Evolutionary conservation across 2,329 filamentous ascomycete species (phyloP).

Genomic region (Nigrospora sphaerica): DNA sequence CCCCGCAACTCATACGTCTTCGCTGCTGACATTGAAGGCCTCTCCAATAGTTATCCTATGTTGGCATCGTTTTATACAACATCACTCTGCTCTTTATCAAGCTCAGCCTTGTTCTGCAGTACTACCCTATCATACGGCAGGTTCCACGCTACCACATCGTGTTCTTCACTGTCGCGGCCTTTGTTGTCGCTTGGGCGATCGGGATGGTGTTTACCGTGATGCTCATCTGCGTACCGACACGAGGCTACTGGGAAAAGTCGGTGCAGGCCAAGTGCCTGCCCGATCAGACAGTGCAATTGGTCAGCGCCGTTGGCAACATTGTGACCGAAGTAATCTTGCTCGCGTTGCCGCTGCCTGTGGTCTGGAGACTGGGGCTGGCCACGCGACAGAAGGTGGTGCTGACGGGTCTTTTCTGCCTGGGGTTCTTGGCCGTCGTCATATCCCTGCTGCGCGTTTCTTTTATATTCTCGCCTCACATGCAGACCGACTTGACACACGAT

Average conservation of each 20-base stretch:
- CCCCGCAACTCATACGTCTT: not conserved
- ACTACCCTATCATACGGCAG: conserved; percentile 13
- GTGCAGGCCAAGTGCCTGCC: conserved; percentile 6
- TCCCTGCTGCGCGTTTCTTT: conserved; percentile 13
- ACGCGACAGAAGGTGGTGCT: conserved; percentile 11
- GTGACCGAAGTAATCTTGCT: conserved; percentile 14
- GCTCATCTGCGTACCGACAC: conserved; percentile 10
- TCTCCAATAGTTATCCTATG: conserved; percentile 9
- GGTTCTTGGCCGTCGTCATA: conserved; percentile 14
- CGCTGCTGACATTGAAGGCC: not conserved
- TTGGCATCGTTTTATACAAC: conserved; percentile 10
- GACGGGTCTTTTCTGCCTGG: conserved; percentile 11
- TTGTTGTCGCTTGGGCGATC: conserved; percentile 11
- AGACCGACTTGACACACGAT: conserved; percentile 8
- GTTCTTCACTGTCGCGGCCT: conserved; percentile 8
- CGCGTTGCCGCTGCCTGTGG: conserved; percentile 13
- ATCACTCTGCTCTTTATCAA: conserved; percentile 11
- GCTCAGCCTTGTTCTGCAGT: conserved; percentile 15
- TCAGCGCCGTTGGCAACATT: conserved; percentile 13
- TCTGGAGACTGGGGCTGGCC: conserved; percentile 12
- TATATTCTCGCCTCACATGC: conserved; percentile 5
- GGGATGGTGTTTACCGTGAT: conserved; percentile 11
- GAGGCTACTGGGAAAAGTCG: conserved; percentile 6
- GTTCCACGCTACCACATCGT: conserved; percentile 9
- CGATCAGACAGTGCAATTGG: conserved; percentile 7